Conservation (phyloP, 306 rosid genomes). For the Styphnolobium japonicum region DNA sequence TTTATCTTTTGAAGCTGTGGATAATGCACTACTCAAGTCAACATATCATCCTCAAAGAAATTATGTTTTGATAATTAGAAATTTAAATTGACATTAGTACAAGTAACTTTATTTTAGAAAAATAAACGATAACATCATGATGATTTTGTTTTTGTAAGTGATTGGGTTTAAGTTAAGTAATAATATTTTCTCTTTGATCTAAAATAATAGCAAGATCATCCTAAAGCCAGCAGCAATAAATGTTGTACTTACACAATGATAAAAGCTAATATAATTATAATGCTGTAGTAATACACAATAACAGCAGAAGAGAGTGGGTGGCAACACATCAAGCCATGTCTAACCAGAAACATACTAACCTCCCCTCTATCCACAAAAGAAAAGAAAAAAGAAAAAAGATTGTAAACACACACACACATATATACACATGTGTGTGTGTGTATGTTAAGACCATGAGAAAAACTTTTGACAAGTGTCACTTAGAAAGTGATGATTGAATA, state of each 20-base stretch:
- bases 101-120: neutral
- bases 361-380: neutral
- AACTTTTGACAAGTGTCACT: too few relatives aligned
- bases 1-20: slow-evolving; percentile 69
- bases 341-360: neutral
- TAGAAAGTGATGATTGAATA: too few relatives aligned
- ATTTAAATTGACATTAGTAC: neutral
- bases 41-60: slow-evolving; percentile 24
- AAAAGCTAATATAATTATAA: neutral
- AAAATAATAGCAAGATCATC: neutral
- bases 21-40: slow-evolving; percentile 24
- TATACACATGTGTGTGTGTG: too few relatives aligned
- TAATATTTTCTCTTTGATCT: neutral
- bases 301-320: neutral
- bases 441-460: too few relatives aligned
- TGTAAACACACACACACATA: too few relatives aligned
- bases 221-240: slow-evolving; percentile 8
- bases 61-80: neutral
- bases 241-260: neutral
- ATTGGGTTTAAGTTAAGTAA: neutral
- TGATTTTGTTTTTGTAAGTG: neutral
- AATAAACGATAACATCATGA: neutral
- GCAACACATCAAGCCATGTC: neutral
- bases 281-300: neutral
- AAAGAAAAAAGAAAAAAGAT: neutral